Conservation (phyloP, 148 eudicot species). For the Pharnaceum exiguum region DNA sequence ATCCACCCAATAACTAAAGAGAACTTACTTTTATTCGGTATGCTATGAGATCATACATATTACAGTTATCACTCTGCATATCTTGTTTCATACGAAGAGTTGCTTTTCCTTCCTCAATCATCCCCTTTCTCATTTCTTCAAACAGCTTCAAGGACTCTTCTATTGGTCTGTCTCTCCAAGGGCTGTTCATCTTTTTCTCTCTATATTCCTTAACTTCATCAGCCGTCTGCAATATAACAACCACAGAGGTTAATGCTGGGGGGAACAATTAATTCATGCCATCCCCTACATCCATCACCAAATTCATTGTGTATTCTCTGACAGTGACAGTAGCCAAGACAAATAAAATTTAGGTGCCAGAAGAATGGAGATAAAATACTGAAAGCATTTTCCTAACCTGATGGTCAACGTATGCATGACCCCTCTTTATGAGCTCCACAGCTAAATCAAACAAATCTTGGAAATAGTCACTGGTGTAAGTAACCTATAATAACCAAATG, state of each 20-base stretch:
- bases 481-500: conserved; percentile 55
- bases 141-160: conserved; percentile 74
- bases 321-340: neutral
- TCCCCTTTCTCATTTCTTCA: conserved; percentile 84
- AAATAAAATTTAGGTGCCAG: neutral
- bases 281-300: neutral
- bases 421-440: conserved; percentile 75
- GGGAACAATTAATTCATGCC: neutral
- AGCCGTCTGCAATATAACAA: conserved; percentile 45
- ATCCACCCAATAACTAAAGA: neutral
- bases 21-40: conserved; percentile 91
- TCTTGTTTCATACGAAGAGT: conserved; percentile 98
- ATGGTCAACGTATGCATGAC: conserved; percentile 95
- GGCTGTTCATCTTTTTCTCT: conserved; percentile 91
- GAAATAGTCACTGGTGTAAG: conserved; percentile 91
- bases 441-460: conserved; percentile 89
- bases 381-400: too few relatives aligned
- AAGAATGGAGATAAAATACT: neutral
- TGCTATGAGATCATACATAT: conserved; percentile 97
- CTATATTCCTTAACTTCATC: conserved; percentile 87
- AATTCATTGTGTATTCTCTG: neutral
- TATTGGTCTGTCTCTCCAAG: conserved; percentile 93
- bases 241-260: neutral
- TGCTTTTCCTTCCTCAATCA: conserved; percentile 96
- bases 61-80: conserved; percentile 87